Evolutionary conservation across 2,329 filamentous ascomycete genomes (phyloP).

Genomic region (Incumbomyces delicatus): DNA sequence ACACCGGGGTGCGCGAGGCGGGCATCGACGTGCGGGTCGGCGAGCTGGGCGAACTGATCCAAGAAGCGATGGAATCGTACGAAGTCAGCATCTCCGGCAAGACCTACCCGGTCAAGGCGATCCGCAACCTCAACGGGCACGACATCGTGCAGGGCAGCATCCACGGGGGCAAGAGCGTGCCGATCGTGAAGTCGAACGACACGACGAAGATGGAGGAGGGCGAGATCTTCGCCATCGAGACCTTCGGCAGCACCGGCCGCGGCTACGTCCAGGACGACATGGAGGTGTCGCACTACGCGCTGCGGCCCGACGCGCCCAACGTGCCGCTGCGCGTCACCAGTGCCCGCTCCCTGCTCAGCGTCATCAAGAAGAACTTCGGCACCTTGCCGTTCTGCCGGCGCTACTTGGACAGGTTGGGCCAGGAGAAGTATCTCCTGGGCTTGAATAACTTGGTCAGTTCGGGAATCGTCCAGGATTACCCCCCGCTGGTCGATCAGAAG

Average conservation of each 20-base stretch:
- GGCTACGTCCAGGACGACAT: constrained; percentile 79
- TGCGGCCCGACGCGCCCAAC: constrained; percentile 61
- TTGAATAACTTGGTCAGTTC: constrained; percentile 75
- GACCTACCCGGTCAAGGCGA: constrained; percentile 71
- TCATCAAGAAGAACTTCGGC: constrained; percentile 94
- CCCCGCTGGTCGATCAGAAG: constrained; percentile 81
- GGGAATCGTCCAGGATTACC: constrained; percentile 83
- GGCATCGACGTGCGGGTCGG: constrained; percentile 85
- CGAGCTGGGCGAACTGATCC: constrained; percentile 73
- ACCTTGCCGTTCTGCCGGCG: constrained; percentile 83
- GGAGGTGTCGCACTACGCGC: constrained; percentile 83
- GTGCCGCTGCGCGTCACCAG: constrained; percentile 68
- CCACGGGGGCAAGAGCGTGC: constrained; percentile 85
- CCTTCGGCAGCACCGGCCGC: constrained; percentile 86
- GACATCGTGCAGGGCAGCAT: constrained; percentile 84
- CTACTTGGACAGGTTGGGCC: constrained; percentile 84
- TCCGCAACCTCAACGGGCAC: constrained; percentile 81
- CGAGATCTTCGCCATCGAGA: constrained; percentile 91
- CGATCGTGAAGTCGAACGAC: constrained; percentile 80
- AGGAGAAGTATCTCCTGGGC: constrained; percentile 87
- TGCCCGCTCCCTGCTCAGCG: constrained; percentile 73
- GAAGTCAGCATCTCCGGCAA: constrained; percentile 74
- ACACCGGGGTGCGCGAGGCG: constrained; percentile 70
- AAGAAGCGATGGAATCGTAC: constrained; percentile 89
- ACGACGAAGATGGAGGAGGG: constrained; percentile 97